These are phyloP conservation scores for Adiantum capillusveneris DNA, from an alignment of 75 land plant species.

Conservation along the genomic window DNA sequence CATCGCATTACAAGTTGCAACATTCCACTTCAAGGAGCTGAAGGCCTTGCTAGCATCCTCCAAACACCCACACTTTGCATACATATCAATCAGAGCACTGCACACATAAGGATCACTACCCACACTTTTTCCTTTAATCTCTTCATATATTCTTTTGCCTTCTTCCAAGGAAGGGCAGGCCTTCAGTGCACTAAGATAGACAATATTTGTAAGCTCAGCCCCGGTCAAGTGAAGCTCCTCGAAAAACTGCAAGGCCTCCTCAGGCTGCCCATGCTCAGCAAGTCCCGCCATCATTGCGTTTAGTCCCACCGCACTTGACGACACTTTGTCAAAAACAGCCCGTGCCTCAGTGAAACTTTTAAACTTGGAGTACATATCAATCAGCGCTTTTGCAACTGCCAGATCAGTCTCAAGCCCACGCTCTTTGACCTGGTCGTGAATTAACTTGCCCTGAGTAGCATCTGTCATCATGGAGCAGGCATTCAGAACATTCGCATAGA, in stretches of 20 bases:
- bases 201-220: constrained; percentile 16
- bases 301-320: not conserved
- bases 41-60: constrained; percentile 15
- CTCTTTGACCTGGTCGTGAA: constrained; percentile 42
- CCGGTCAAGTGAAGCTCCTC: constrained; percentile 11
- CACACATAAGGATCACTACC: constrained; percentile 21
- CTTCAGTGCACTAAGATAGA: constrained; percentile 20
- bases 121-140: constrained; percentile 14
- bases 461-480: constrained; percentile 31
- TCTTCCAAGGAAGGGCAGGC: constrained; percentile 15
- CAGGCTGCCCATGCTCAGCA: constrained; percentile 8
- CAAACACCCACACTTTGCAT: constrained; percentile 24
- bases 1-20: constrained; percentile 24
- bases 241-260: constrained; percentile 14
- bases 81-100: constrained; percentile 44
- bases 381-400: constrained; percentile 13
- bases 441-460: constrained; percentile 23
- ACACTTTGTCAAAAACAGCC: not conserved
- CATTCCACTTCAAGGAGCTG: constrained; percentile 6
- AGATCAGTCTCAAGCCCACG: constrained; percentile 13
- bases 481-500: constrained; percentile 24
- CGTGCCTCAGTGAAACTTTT: constrained; percentile 1
- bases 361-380: constrained; percentile 25
- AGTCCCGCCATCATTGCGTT: constrained; percentile 29
- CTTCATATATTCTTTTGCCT: constrained; percentile 26